Conservation (phyloP, 345 rosid species). For the Mangifera indica region DNA sequence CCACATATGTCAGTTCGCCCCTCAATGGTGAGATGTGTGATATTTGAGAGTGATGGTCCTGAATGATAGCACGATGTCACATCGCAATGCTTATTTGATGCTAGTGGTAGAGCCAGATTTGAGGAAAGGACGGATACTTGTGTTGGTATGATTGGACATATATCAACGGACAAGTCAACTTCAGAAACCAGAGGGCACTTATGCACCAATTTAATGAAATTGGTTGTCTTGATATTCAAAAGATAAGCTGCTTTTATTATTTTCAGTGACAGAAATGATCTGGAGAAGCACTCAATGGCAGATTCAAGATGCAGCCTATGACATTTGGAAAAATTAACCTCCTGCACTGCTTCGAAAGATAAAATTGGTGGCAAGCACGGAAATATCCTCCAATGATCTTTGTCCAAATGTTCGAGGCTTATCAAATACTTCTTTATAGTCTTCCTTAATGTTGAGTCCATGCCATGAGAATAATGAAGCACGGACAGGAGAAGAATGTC, state of each 20-base stretch:
- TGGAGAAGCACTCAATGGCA: conserved; percentile 54
- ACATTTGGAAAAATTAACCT: conserved; percentile 73
- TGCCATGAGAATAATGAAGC: conserved; percentile 37
- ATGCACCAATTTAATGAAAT: conserved; percentile 40
- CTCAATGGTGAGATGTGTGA: conserved; percentile 63
- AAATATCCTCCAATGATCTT: conserved; percentile 27
- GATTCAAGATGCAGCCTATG: conserved; percentile 48
- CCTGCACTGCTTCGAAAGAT: conserved; percentile 51
- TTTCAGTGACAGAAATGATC: conserved; percentile 64
- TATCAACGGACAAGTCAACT: conserved; percentile 69
- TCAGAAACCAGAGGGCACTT: conserved; percentile 49
- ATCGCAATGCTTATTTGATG: conserved; percentile 25
- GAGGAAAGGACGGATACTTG: conserved; percentile 45
- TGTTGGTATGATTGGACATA: conserved; percentile 42
- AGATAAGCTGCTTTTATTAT: conserved; percentile 71
- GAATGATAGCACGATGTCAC: conserved; percentile 19
- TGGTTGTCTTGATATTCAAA: conserved; percentile 48
- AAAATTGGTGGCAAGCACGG: conserved; percentile 29
- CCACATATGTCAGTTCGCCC: conserved; percentile 74
- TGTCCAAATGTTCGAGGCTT: conserved; percentile 30
- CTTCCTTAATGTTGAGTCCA: conserved; percentile 31
- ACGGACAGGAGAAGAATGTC: conserved; percentile 47
- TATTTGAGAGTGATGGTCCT: conserved; percentile 34
- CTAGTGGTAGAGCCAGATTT: conserved; percentile 30
- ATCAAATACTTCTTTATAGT: conserved; percentile 27